A percentile compares a stretch with the other conserved stretches of the same genome.
These are phyloP conservation scores for Theobroma cacao DNA, from an alignment of 345 rosid genomes.

Conservation along the genomic window DNA sequence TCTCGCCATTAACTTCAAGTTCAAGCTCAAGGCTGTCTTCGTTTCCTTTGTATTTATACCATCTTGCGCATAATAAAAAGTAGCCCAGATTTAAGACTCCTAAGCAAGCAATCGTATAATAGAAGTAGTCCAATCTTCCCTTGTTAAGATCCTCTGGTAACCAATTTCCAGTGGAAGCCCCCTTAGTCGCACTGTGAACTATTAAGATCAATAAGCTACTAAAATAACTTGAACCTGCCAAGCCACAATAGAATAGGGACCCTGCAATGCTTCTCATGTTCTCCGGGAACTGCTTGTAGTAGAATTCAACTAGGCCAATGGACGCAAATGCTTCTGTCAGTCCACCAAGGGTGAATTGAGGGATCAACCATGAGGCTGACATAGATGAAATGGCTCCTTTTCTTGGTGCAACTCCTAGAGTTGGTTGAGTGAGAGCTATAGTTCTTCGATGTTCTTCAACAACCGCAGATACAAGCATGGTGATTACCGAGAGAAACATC, in stretches of 20 bases:
- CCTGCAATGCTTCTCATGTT: conserved; percentile 36
- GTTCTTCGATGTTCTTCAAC: conserved; percentile 44
- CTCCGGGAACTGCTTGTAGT: conserved; percentile 56
- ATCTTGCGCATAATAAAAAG: conserved; percentile 34
- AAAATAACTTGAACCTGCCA: conserved; percentile 10
- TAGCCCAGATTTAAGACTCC: conserved; percentile 28
- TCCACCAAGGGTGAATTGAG: conserved; percentile 49
- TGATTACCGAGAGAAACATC: conserved; percentile 28
- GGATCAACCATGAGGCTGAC: conserved; percentile 53
- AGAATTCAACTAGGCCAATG: conserved; percentile 43
- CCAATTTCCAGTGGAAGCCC: conserved; percentile 16
- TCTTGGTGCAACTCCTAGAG: conserved; percentile 37
- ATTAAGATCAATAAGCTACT: conserved; percentile 16
- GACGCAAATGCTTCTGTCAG: conserved; percentile 42
- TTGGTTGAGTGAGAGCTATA: conserved; percentile 43
- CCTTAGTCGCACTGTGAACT: conserved; percentile 16
- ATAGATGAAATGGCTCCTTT: conserved; percentile 50
- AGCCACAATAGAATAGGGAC: conserved; percentile 13
- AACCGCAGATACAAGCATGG: conserved; percentile 44
- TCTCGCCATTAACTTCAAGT: conserved; percentile 16
- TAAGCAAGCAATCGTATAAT: conserved; percentile 33
- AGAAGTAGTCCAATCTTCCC: conserved; percentile 42
- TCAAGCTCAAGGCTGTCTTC: conserved; percentile 19
- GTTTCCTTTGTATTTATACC: conserved; percentile 39
- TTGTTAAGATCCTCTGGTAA: conserved; percentile 26